Evolutionary conservation across 768 basidiomycete genomes (phyloP), one percentile per base, ranked within the genome.

Genomic region (Tulasnella sp.): DNA sequence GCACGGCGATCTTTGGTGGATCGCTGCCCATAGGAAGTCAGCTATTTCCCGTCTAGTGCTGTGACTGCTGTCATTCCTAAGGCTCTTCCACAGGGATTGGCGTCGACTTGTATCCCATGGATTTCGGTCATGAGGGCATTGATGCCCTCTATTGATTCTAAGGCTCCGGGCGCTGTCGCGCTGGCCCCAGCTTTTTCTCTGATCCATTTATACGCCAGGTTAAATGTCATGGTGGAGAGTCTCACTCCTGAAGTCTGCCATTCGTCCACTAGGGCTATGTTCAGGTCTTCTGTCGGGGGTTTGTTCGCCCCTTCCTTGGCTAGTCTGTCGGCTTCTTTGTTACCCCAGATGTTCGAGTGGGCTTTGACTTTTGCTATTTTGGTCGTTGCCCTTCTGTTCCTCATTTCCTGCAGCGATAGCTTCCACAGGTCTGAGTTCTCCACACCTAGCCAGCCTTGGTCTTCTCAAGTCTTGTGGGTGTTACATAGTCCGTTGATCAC

Each of bases 21-120:
- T 22, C 6, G 78, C 78, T 14, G 16, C n/a, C 78, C 78, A 79
- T 2, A 79, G 34, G 48, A 79, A 79, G 24, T 79, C 78, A 7
- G 60, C 2, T 74, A 79, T n/a, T 34, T 79, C n/a, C 41, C 41
- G 8, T 72, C 60, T 72, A 3, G 72, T 72, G 20, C 34, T 69
- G 3, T 72, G n/a, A n/a, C n/a, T n/a, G n/a, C n/a, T n/a, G n/a
- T n/a, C n/a, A n/a, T n/a, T n/a, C n/a, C n/a, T n/a, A n/a, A n/a
- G n/a, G n/a, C n/a, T n/a, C n/a, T n/a, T n/a, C n/a, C n/a, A n/a
- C n/a, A n/a, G n/a, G n/a, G n/a, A n/a, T n/a, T n/a, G n/a, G n/a
- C n/a, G n/a, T n/a, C n/a, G n/a, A n/a, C n/a, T n/a, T n/a, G 9
- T 3, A 41, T 41, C 5, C 9, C 41, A 41, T 41, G 41, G 5